A percentile compares a stretch with the other conserved stretches of the same genome.
Evolutionary conservation across 2,329 filamentous ascomycete genomes (phyloP).

Genomic region (Cryphonectria nitschkei): DNA sequence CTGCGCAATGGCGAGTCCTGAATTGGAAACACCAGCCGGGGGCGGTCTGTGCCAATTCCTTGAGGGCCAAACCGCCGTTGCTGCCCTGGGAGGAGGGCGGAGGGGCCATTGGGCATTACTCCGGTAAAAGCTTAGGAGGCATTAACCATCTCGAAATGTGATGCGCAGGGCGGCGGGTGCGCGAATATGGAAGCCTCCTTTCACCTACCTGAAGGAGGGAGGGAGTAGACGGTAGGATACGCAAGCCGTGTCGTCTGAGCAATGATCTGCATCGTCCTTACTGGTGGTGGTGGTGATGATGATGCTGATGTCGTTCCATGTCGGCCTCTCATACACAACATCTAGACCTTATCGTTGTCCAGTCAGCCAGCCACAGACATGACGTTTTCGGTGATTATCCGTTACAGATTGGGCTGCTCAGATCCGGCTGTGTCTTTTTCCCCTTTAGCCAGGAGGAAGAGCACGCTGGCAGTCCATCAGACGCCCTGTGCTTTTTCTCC

Average conservation of each 20-base stretch:
- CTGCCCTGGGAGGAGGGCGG: not conserved
- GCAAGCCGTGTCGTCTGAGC: not conserved
- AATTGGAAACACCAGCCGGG: slow-evolving; percentile 17
- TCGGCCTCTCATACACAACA: not conserved
- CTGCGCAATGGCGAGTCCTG: slow-evolving; percentile 5
- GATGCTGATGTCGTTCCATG: not conserved
- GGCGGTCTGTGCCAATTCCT: slow-evolving; percentile 4
- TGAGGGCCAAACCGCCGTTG: not conserved
- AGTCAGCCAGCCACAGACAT: not conserved
- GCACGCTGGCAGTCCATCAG: not conserved
- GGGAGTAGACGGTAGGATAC: not conserved
- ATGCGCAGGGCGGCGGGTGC: slow-evolving; percentile 11
- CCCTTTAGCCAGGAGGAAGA: not conserved
- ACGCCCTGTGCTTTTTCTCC: not conserved
- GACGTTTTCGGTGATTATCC: not conserved
- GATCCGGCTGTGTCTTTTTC: too few relatives aligned
- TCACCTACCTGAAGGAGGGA: not conserved
- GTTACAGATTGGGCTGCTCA: not conserved
- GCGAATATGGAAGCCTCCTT: not conserved
- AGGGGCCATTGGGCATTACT: not conserved
- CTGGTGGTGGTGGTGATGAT: not conserved
- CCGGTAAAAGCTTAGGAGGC: slow-evolving; percentile 7
- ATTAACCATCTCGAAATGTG: slow-evolving; percentile 21
- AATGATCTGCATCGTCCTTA: not conserved
- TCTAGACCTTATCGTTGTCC: not conserved